Base-by-base conservation (phyloP, 331 rosid genomes). In the Telfairia occidentalis region DNA sequence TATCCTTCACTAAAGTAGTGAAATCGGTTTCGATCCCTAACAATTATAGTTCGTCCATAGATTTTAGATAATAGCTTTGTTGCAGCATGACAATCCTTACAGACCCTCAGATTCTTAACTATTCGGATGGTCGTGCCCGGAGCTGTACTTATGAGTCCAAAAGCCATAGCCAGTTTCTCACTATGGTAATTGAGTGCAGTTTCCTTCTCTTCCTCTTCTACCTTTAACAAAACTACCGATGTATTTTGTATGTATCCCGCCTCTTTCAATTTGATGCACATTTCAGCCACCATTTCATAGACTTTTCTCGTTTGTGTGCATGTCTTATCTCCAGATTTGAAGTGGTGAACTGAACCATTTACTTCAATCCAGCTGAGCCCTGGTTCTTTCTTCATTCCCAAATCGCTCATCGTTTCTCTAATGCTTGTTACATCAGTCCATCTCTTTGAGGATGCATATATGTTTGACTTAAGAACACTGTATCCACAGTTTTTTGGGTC, bases 131-230 rank as follows among this genome's bases (percentile, higher is more conserved):
- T 84, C 19, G 78, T 81, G 61, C 89, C 85, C 0, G 84, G 82
- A 58, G 79, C 80, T 9, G 90, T 84, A 70, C 83, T 76, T 72
- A 87, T 81, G 23, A 87, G 87, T 5, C 96, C 92, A 72, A 85
- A 89, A 13, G 96, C 96, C 85, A 83, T 82, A 10, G 96, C 96
- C 55, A 89, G 77, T 78, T 82, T 90, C 75, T 87, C 96, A 60
- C 96, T 87, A 19, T 89, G 92, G 74, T 83, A 86, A 57, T 73
- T 82, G 0, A 90, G 82, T 5, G 82, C 78, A 9, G 75, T 81
- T 78, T 86, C 96, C 73, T 90, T 90, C 76, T 85, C 89, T 78
- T 90, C 89, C 71, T 43, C 89, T 18, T 84, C 89, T 23, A 83
- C 80, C 57, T 87, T 86, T 78, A 74, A 76, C 73, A 84, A 80